Evolutionary conservation across 441 rosid species (phyloP).

Genomic region (Mallotus japonicus): DNA sequence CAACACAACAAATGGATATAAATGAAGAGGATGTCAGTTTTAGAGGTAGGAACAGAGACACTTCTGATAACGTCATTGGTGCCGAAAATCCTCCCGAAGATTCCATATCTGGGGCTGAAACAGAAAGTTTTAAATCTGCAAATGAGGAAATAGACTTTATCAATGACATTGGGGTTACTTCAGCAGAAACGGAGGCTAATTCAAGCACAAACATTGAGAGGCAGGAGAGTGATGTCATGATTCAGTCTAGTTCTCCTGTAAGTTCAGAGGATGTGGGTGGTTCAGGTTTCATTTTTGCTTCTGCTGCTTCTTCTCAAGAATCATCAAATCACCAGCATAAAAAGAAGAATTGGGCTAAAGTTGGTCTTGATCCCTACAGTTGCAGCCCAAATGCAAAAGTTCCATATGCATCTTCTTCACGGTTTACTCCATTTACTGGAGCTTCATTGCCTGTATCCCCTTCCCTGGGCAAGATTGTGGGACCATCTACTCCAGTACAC

Average conservation of each 20-base stretch:
- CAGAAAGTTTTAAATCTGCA: slow-evolving; percentile 87
- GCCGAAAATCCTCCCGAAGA: slow-evolving; percentile 48
- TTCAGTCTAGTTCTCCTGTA: slow-evolving; percentile 32
- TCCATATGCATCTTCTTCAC: slow-evolving; percentile 39
- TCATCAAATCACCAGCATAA: slow-evolving; percentile 41
- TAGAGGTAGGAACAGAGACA: slow-evolving; percentile 37
- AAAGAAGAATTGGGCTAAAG: slow-evolving; percentile 43
- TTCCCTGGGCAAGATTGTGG: slow-evolving; percentile 40
- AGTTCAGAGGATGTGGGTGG: slow-evolving; percentile 39
- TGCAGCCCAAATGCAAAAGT: slow-evolving; percentile 36
- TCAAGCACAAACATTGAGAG: slow-evolving; percentile 45
- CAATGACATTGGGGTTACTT: slow-evolving; percentile 42
- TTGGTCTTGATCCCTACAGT: slow-evolving; percentile 37
- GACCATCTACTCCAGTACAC: slow-evolving; percentile 32
- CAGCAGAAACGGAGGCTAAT: slow-evolving; percentile 67
- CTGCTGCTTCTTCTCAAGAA: slow-evolving; percentile 54
- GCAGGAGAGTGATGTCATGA: slow-evolving; percentile 43
- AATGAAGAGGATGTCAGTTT: slow-evolving; percentile 35
- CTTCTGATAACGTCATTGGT: slow-evolving; percentile 32
- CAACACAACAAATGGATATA: slow-evolving; percentile 67
- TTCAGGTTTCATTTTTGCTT: slow-evolving; percentile 70
- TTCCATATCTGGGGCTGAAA: slow-evolving; percentile 61
- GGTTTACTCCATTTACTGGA: slow-evolving; percentile 22
- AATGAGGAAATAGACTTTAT: slow-evolving; percentile 65
- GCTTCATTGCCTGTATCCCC: slow-evolving; percentile 40